Evolutionary conservation across 208 protist species (phyloP), one percentile per base, ranked within the genome.

Genomic region (Trypanosoma cruzi): DNA sequence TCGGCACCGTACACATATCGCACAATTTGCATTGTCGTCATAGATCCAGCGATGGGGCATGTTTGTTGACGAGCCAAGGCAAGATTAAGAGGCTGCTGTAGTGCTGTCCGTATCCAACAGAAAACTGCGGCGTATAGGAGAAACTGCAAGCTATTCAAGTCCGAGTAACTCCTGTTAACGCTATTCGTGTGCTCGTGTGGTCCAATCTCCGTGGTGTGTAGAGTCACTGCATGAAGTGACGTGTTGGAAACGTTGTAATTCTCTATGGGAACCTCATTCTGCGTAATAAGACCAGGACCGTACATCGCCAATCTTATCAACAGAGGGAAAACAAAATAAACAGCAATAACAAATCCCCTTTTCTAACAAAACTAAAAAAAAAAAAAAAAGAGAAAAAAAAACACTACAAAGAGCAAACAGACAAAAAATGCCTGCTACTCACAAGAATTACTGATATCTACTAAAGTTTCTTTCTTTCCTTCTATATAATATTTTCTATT

Each of bases 81-180:
- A 6, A 95, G 46, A 72, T 90, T 95, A 11, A 95, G 76, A 2
- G 90, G 90, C 56, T 95, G 89, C 85, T 95, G 89, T 42, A 83
- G 26, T 0, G 83, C 84, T 24, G 86, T 95, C 37, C 89, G 84
- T 22, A 85, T 24, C 29, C 82, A 84, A 61, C 90, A 95, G 28
- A 95, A 72, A 20, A 50, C 54, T 20, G 88, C 85, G 56, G 83
- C 82, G 69, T 88, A 90, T 24, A 58, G 42, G 13, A 91, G 32
- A 68, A 93, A 95, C 31, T 60, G 40, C 22, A 52, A 65, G 26
- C 77, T 77, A 55, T 89, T 66, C 11, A 95, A 61, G 63, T 95
- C 84, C 3, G 79, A 84, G 75, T 92, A 95, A 71, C 82, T 82
- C 20, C 89, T 80, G 53, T 81, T 92, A 32, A 95, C 78, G 63